A percentile compares a stretch with the other conserved stretches of the same genome.
Evolutionary conservation across 768 basidiomycete genomes (phyloP).

Genomic region (Phaeolepiota aurea): DNA sequence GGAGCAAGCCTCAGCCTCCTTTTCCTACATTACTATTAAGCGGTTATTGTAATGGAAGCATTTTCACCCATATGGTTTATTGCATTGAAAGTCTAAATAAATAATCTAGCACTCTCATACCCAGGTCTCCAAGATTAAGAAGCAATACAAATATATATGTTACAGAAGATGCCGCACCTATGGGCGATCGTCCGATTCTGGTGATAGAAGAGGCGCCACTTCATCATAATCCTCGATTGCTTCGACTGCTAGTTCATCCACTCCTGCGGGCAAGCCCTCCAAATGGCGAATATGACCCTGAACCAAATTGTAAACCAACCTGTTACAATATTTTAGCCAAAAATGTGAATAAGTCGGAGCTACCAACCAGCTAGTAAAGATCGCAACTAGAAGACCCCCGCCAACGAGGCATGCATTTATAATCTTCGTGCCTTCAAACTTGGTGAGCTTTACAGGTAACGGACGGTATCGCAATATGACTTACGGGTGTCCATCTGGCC

Average conservation of each 20-base stretch:
- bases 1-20: constrained; percentile 87
- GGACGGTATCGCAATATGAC: constrained; percentile 11
- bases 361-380: constrained; percentile 61
- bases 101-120: neutral
- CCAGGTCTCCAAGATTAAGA: neutral
- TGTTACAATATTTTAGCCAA: constrained; percentile 18
- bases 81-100: too few relatives aligned
- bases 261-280: constrained; percentile 35
- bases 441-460: constrained; percentile 7
- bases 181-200: too few relatives aligned
- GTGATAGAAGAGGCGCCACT: constrained; percentile 46
- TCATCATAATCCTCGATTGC: constrained; percentile 54
- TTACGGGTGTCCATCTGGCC: constrained; percentile 69
- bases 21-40: constrained; percentile 87
- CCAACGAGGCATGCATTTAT: constrained; percentile 54
- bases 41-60: neutral
- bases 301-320: constrained; percentile 60
- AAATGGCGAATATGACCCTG: constrained; percentile 52
- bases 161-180: too few relatives aligned
- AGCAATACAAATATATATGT: too few relatives aligned
- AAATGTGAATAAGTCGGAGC: neutral
- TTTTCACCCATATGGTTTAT: too few relatives aligned
- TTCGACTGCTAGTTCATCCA: constrained; percentile 50
- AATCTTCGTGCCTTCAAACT: constrained; percentile 46
- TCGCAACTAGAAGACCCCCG: constrained; percentile 48